Percentiles rank a stretch among this genome's conserved stretches.
Conservation (phyloP, 176 grass and related monocot genomes). For the Tuctoria greenei region DNA sequence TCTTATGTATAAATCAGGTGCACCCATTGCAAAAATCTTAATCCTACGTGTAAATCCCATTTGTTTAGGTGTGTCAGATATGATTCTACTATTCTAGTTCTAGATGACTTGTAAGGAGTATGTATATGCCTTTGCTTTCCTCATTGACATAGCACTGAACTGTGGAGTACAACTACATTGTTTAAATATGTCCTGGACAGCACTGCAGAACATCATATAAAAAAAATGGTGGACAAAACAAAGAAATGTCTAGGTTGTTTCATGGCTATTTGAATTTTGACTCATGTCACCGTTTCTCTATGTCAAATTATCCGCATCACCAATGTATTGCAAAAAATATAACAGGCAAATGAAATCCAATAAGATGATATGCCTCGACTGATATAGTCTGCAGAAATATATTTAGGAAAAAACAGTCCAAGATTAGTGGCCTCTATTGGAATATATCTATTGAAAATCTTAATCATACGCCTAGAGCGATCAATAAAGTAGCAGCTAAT, state of each 20-base stretch:
- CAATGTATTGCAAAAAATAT: not conserved
- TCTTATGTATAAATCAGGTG: constrained; percentile 9
- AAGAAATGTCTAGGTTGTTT: not conserved
- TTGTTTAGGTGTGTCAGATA: not conserved
- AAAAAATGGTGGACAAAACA: not conserved
- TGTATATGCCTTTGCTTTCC: not conserved
- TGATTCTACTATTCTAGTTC: not conserved
- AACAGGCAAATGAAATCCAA: not conserved
- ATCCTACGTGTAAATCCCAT: not conserved
- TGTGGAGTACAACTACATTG: not conserved
- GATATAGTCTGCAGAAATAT: not conserved
- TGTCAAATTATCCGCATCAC: constrained; percentile 9
- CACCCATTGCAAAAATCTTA: not conserved
- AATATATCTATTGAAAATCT: not conserved
- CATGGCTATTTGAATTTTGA: not conserved
- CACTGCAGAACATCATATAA: not conserved
- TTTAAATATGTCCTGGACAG: not conserved
- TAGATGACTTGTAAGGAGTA: not conserved
- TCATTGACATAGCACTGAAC: not conserved
- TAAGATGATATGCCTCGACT: not conserved
- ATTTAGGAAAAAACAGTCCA: not conserved
- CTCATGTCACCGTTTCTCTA: not conserved
- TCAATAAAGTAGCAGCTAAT: not conserved
- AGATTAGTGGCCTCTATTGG: not conserved
- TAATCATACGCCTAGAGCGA: not conserved